Evolutionary conservation across 495 filamentous ascomycete species (phyloP).

Genomic region (Penicillium simplicissimum): DNA sequence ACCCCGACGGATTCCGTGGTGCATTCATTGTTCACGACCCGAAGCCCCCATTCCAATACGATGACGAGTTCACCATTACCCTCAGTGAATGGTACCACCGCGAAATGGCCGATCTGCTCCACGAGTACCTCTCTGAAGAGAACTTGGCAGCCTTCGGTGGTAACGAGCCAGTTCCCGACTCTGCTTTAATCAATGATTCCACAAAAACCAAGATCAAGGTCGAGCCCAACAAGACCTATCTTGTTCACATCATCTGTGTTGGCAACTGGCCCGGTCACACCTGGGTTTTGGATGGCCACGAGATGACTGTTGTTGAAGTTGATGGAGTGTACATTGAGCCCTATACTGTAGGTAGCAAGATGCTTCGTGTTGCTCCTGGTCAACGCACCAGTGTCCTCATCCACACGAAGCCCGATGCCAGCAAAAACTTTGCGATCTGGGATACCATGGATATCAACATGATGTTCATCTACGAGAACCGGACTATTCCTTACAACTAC

Average conservation of each 20-base stretch:
- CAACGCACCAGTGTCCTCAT: constrained; percentile 71
- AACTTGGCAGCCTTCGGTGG: constrained; percentile 45
- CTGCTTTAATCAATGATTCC: constrained; percentile 69
- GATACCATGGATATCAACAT: constrained; percentile 56
- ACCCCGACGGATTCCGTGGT: constrained; percentile 77
- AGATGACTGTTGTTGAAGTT: constrained; percentile 66
- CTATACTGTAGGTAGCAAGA: constrained; percentile 46
- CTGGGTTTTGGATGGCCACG: constrained; percentile 54
- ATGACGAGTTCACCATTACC: constrained; percentile 64
- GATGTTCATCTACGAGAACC: constrained; percentile 48
- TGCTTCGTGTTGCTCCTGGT: constrained; percentile 64
- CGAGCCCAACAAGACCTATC: constrained; percentile 56
- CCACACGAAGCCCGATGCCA: constrained; percentile 52
- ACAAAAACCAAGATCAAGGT: constrained; percentile 44
- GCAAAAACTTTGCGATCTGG: constrained; percentile 58
- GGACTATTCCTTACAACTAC: constrained; percentile 30
- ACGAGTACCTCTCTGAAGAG: constrained; percentile 52
- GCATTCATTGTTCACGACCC: constrained; percentile 74
- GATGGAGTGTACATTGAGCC: constrained; percentile 71
- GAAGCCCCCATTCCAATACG: constrained; percentile 62
- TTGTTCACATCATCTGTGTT: constrained; percentile 69
- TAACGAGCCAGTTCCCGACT: constrained; percentile 65
- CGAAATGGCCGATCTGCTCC: constrained; percentile 59
- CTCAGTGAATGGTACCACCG: constrained; percentile 69
- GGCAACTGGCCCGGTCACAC: constrained; percentile 61